A percentile compares a stretch with the other conserved stretches of the same genome.
These are phyloP conservation scores for Hyaloscypha variabilis DNA, from an alignment of 495 filamentous ascomycete species.

Conservation along the genomic window DNA sequence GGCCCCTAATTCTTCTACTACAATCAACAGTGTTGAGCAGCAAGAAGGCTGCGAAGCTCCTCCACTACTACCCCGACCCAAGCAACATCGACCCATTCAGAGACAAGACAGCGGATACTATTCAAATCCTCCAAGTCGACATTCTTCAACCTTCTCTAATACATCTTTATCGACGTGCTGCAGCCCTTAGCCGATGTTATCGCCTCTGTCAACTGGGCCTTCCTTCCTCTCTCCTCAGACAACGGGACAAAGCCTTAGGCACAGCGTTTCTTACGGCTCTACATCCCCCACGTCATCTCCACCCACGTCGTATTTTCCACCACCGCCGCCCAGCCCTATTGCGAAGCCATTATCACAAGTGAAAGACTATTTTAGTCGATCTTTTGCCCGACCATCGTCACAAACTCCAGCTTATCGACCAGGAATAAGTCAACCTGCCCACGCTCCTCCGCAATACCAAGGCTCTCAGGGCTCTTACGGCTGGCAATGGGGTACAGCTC, in stretches of 20 bases:
- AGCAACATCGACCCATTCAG: constrained; percentile 7
- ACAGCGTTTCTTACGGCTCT: constrained; percentile 3
- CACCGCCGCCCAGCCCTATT: background rate
- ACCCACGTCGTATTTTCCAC: constrained; percentile 5
- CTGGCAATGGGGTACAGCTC: constrained; percentile 19
- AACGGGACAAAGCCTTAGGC: background rate
- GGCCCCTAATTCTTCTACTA: background rate
- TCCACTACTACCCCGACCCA: background rate
- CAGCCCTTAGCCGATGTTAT: constrained; percentile 1
- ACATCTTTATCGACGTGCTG: background rate
- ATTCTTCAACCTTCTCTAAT: constrained; percentile 6
- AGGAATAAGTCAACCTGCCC: background rate
- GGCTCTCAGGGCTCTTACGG: constrained; percentile 14
- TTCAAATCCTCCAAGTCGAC: constrained; percentile 18
- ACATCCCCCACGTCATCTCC: background rate
- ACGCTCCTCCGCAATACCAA: background rate
- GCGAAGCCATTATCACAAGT: background rate
- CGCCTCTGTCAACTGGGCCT: constrained; percentile 9
- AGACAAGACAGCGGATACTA: constrained; percentile 25
- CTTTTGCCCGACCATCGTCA: background rate
- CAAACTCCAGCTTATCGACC: background rate
- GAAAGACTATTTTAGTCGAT: constrained; percentile 5
- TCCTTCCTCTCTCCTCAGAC: background rate
- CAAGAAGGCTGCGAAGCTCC: background rate
- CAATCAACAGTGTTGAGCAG: background rate